phyloP scores from a whole-genome alignment of 495 filamentous ascomycete species.

The Lasiosphaeria hispida region DNA sequence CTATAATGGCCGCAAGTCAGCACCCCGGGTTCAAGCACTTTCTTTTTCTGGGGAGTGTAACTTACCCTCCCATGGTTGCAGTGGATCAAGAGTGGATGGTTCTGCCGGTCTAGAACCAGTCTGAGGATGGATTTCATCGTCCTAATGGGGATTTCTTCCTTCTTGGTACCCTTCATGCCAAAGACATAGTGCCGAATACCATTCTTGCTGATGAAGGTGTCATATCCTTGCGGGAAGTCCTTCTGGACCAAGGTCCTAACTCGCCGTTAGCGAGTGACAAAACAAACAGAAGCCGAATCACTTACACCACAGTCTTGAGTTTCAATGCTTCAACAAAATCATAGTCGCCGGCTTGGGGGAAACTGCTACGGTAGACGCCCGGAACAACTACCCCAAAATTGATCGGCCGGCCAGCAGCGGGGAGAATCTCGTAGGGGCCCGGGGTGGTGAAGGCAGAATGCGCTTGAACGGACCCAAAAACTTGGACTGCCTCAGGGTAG shows the following conservation, averaged over 20 bases:
- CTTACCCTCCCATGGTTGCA: slow-evolving; percentile 84
- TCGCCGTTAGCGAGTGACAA: slow-evolving; percentile 18
- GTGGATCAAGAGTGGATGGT: slow-evolving; percentile 77
- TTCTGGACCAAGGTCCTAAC: slow-evolving; percentile 72
- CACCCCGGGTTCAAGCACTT: not conserved
- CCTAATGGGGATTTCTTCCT: slow-evolving; percentile 56
- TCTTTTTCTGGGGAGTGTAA: not conserved
- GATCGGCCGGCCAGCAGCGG: slow-evolving; percentile 41
- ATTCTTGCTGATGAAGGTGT: slow-evolving; percentile 57
- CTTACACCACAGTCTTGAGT: slow-evolving; percentile 74
- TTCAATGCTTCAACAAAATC: slow-evolving; percentile 59
- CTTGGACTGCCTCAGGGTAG: not conserved
- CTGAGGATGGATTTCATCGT: slow-evolving; percentile 63
- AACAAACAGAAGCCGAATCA: slow-evolving; percentile 7
- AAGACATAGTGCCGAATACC: slow-evolving; percentile 67
- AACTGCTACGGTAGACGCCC: slow-evolving; percentile 75
- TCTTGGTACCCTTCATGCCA: slow-evolving; percentile 75
- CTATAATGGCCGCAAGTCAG: slow-evolving; percentile 36
- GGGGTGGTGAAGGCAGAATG: not conserved
- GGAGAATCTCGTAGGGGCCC: slow-evolving; percentile 12
- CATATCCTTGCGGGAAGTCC: slow-evolving; percentile 54
- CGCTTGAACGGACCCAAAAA: slow-evolving; percentile 4
- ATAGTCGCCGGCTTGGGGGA: slow-evolving; percentile 63
- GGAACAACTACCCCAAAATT: slow-evolving; percentile 67
- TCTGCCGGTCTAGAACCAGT: slow-evolving; percentile 60